phyloP scores from a whole-genome alignment of 139 green algal species.

The Micractinium conductrix region DNA sequence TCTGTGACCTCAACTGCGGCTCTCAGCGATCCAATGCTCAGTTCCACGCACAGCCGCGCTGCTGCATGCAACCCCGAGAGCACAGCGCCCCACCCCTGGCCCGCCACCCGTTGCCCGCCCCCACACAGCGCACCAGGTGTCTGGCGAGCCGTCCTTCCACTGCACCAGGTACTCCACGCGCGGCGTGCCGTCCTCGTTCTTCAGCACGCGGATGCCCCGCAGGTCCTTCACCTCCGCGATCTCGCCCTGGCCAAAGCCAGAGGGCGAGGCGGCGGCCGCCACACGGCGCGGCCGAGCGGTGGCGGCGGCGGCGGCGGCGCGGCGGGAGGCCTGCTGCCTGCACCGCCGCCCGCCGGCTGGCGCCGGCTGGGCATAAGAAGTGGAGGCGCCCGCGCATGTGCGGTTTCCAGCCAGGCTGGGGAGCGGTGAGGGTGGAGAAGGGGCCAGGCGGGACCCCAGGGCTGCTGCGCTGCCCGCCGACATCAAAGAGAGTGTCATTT shows the following conservation, averaged over 20 bases:
- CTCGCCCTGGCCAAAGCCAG: slow-evolving; percentile 28
- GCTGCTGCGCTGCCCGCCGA: neutral
- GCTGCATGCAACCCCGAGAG: no score
- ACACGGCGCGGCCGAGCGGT: neutral
- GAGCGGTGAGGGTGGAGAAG: neutral
- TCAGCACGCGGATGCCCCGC: slow-evolving; percentile 61
- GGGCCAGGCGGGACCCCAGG: neutral
- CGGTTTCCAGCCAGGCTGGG: neutral
- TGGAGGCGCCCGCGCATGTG: slow-evolving; percentile 19
- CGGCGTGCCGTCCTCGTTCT: slow-evolving; percentile 52
- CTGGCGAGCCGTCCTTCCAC: slow-evolving; percentile 70
- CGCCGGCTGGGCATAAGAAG: slow-evolving; percentile 2
- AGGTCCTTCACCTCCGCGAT: slow-evolving; percentile 72
- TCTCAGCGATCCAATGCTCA: no score
- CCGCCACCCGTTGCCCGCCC: no score
- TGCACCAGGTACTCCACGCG: slow-evolving; percentile 78
- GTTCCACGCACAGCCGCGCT: no score
- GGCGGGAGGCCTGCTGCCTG: no score
- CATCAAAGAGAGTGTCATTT: no score
- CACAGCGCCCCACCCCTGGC: no score
- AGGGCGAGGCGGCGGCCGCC: neutral
- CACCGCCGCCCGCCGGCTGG: neutral
- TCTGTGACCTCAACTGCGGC: no score
- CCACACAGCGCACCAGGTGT: slow-evolving; percentile 63
- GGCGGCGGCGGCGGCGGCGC: neutral